Evolutionary conservation across 2,329 filamentous ascomycete genomes (phyloP).

Genomic region (Ophidiomyces ophidiicola): DNA sequence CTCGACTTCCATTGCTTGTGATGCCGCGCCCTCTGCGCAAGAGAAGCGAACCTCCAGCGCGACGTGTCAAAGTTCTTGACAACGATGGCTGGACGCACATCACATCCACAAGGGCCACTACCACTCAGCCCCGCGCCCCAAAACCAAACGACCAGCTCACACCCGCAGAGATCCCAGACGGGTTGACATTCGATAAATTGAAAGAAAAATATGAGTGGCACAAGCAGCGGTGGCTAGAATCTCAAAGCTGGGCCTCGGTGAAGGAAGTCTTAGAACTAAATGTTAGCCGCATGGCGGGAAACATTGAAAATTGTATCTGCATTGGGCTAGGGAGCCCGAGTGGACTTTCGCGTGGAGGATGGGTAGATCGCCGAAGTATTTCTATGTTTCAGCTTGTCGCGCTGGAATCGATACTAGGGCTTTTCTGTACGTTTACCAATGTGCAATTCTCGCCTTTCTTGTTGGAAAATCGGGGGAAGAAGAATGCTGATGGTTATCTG

Average conservation of each 20-base stretch:
- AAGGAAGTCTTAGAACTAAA: constrained; percentile 8
- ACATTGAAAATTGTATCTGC: constrained; percentile 26
- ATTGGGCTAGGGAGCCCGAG: constrained; percentile 33
- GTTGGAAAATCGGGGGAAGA: not conserved
- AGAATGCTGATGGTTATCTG: constrained; percentile 6
- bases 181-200: constrained; percentile 24
- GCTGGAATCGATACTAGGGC: constrained; percentile 22
- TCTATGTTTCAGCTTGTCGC: constrained; percentile 33
- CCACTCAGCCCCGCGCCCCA: constrained; percentile 4
- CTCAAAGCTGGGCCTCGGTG: constrained; percentile 22
- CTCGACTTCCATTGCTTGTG: constrained; percentile 2
- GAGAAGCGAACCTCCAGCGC: constrained; percentile 16
- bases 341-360: constrained; percentile 32
- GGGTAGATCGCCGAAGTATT: constrained; percentile 31
- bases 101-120: constrained; percentile 15
- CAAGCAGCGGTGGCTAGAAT: constrained; percentile 22
- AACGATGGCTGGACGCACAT: constrained; percentile 36
- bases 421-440: constrained; percentile 19
- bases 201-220: constrained; percentile 23
- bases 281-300: not conserved
- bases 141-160: constrained; percentile 16
- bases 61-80: constrained; percentile 30
- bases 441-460: constrained; percentile 5
- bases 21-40: constrained; percentile 24
- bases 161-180: constrained; percentile 28